Percentiles rank a stretch among this genome's conserved stretches.
These are phyloP conservation scores for Rhizophora apiculata DNA, from an alignment of 345 rosid genomes.

Conservation along the genomic window DNA sequence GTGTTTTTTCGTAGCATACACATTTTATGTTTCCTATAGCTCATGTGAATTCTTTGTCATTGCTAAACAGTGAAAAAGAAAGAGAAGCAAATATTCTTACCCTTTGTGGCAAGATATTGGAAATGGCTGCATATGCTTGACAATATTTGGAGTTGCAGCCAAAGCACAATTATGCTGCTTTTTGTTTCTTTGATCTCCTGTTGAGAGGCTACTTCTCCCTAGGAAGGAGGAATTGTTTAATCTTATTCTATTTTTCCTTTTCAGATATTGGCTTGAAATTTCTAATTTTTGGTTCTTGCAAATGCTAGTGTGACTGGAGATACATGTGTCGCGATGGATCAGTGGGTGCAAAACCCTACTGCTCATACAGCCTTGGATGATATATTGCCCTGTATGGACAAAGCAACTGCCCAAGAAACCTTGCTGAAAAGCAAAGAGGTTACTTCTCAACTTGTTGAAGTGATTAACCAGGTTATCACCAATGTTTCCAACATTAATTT, in stretches of 20 bases:
- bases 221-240: no score
- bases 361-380: constrained; percentile 83
- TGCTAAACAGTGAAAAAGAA: no score
- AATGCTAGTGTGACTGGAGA: constrained; percentile 68
- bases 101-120: no score
- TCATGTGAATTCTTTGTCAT: no score
- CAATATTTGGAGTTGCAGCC: no score
- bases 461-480: constrained; percentile 79
- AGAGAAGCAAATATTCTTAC: no score
- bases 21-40: no score
- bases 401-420: constrained; percentile 74
- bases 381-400: constrained; percentile 83
- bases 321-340: constrained; percentile 81
- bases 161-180: no score
- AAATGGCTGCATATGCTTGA: no score
- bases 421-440: constrained; percentile 63
- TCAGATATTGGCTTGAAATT: neutral
- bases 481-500: constrained; percentile 93
- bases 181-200: no score
- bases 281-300: constrained; percentile 8
- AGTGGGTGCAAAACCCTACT: constrained; percentile 78
- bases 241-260: neutral
- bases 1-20: no score
- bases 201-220: no score
- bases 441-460: constrained; percentile 66